A percentile compares a stretch with the other conserved stretches of the same genome.
These are phyloP conservation scores for Ramichloridium luteum DNA, from an alignment of 2,329 filamentous ascomycete species.

Conservation along the genomic window DNA sequence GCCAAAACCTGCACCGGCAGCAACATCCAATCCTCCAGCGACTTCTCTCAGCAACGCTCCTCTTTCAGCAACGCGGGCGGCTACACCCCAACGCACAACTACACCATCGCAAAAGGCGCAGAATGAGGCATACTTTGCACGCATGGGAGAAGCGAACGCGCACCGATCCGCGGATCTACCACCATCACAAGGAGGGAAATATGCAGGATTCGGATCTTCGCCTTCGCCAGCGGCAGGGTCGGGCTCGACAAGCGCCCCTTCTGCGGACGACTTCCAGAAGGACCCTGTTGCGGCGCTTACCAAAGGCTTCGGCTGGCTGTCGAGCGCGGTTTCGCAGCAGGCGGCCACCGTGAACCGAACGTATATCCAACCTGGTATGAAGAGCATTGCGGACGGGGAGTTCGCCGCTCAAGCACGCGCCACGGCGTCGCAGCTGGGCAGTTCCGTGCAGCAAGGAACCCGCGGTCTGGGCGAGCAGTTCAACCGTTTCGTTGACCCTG, in stretches of 20 bases:
- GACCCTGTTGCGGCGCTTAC: constrained; percentile 80
- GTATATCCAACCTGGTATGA: constrained; percentile 85
- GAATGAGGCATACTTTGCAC: constrained; percentile 85
- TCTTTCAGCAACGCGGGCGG: constrained; percentile 6
- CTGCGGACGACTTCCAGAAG: constrained; percentile 77
- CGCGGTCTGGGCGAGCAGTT: constrained; percentile 67
- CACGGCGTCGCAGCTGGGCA: constrained; percentile 36
- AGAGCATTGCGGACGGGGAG: constrained; percentile 56
- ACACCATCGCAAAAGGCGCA: constrained; percentile 39
- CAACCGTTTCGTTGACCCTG: constrained; percentile 67
- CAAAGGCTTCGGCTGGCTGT: constrained; percentile 92
- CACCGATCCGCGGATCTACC: constrained; percentile 59
- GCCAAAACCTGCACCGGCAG: constrained; percentile 8
- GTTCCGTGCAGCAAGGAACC: constrained; percentile 52
- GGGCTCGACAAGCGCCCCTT: constrained; percentile 39
- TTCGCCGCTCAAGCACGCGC: constrained; percentile 47
- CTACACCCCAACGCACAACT: constrained; percentile 13
- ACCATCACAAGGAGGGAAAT: constrained; percentile 87
- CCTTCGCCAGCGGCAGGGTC: constrained; percentile 41
- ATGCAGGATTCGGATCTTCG: constrained; percentile 75
- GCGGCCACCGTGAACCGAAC: constrained; percentile 84
- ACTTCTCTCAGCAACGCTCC: constrained; percentile 10
- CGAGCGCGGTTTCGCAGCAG: constrained; percentile 74
- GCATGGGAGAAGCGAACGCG: constrained; percentile 73
- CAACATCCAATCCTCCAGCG: constrained; percentile 11